phyloP scores from a whole-genome alignment of 768 basidiomycete genomes.

The Fomitopsis pulvina region DNA sequence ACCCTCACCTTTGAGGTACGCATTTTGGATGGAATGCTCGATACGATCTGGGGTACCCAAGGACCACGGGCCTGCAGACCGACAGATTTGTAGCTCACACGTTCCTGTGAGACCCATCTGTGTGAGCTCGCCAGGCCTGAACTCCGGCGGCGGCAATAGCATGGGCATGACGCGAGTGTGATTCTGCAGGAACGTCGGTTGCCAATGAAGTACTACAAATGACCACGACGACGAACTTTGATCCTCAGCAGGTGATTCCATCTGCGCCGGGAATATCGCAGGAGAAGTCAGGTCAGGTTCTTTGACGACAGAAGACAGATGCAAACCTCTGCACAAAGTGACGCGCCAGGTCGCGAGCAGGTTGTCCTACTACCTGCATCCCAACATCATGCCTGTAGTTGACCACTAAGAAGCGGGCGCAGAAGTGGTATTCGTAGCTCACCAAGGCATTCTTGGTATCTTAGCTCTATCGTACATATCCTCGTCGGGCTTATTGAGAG shows the following conservation, averaged over 20 bases:
- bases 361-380: slow-evolving; percentile 93
- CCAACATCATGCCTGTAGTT: slow-evolving; percentile 86
- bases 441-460: slow-evolving; percentile 96
- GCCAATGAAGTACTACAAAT: background rate
- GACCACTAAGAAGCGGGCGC: background rate
- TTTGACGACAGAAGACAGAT: background rate
- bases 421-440: slow-evolving; percentile 17
- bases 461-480: slow-evolving; percentile 93
- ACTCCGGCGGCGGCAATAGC: slow-evolving; percentile 89
- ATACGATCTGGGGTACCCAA: slow-evolving; percentile 80
- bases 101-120: slow-evolving; percentile 86
- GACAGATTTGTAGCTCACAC: slow-evolving; percentile 94
- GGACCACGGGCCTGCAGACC: slow-evolving; percentile 95
- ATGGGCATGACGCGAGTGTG: slow-evolving; percentile 92
- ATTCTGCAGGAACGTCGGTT: slow-evolving; percentile 44
- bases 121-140: slow-evolving; percentile 71
- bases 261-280: slow-evolving; percentile 31
- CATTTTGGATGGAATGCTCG: slow-evolving; percentile 92
- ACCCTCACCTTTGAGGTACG: slow-evolving; percentile 74
- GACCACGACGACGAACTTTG: slow-evolving; percentile 48
- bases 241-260: slow-evolving; percentile 94
- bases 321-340: slow-evolving; percentile 88
- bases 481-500: slow-evolving; percentile 82
- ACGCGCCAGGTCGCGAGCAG: slow-evolving; percentile 87
- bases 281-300: background rate